Base-by-base conservation (phyloP, 768 basidiomycete species). In the Filobasidium floriforme region DNA sequence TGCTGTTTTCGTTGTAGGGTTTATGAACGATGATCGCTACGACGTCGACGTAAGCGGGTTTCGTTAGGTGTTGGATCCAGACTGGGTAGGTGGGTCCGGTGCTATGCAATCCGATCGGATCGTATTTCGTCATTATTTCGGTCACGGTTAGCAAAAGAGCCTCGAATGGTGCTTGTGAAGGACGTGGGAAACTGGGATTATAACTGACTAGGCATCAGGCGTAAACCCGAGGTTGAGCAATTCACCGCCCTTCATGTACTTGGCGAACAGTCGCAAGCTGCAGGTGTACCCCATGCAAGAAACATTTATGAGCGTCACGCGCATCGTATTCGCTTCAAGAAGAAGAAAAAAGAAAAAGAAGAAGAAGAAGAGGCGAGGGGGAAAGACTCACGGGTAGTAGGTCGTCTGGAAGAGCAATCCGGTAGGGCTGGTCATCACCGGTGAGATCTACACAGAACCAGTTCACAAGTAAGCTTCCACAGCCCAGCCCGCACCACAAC, bases 231-330 rank as follows among this genome's bases (percentile, higher is more conserved):
- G 52, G 60, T 66, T 63, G 18, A 66, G 52, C 32, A 66, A 41
- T 28, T 55, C 32, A 4, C 67, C 67, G 37, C 63, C 60, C 74
- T 49, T 84, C 85, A 87, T 87, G 62, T 83, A 80, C 46, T 73
- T 83, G 1, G 83, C 81, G 77, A 86, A 86, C 28, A 85, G 80
- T 24, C 82, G 80, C 11, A 86, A 79, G 1, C 83, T 81, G 66
- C 80, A 82, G 65, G 37, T 66, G 55, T 19, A n/a, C n/a, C n/a
- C n/a, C n/a, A n/a, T n/a, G n/a, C n/a, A n/a, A n/a, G n/a, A n/a
- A n/a, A n/a, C n/a, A n/a, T n/a, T n/a, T n/a, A n/a, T n/a, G n/a
- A n/a, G n/a, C n/a, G n/a, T n/a, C n/a, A n/a, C n/a, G n/a, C n/a
- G n/a, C n/a, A n/a, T n/a, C n/a, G n/a, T n/a, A n/a, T n/a, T n/a